Evolutionary conservation across 768 basidiomycete species (phyloP).

Genomic region (Suillus brevipes): DNA sequence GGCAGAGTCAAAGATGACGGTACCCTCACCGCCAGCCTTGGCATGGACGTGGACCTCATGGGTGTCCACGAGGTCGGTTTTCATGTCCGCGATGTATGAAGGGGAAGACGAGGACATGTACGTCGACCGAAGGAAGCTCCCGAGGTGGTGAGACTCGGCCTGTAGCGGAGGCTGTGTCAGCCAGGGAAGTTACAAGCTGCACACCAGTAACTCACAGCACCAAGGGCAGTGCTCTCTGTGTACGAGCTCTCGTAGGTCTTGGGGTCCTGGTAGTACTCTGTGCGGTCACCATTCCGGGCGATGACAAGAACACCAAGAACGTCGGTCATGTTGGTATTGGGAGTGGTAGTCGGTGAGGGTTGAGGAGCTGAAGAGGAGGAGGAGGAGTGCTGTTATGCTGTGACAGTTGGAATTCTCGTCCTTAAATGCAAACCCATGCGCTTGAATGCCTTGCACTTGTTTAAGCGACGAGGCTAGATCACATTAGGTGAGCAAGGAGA

Average conservation of each 20-base stretch:
- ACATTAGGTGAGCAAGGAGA: slow-evolving; percentile 3
- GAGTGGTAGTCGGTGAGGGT: slow-evolving; percentile 1
- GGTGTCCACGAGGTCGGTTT: slow-evolving; percentile 69
- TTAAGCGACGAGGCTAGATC: slow-evolving; percentile 5
- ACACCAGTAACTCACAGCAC: slow-evolving; percentile 49
- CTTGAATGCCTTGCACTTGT: background rate
- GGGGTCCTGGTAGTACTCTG: slow-evolving; percentile 70
- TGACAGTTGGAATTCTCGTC: background rate
- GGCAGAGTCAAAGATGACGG: slow-evolving; percentile 85
- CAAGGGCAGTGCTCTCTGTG: slow-evolving; percentile 74
- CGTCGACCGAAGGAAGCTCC: slow-evolving; percentile 56
- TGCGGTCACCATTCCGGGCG: slow-evolving; percentile 77
- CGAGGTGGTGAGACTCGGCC: slow-evolving; percentile 70
- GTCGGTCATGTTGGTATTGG: slow-evolving; percentile 35
- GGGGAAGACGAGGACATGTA: slow-evolving; percentile 69
- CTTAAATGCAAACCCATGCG: slow-evolving; percentile 3
- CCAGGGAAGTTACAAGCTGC: background rate
- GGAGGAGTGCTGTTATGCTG: slow-evolving; percentile 14
- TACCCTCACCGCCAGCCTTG: slow-evolving; percentile 82
- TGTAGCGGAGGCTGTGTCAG: slow-evolving; percentile 27
- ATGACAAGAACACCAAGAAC: slow-evolving; percentile 79
- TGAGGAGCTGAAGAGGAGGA: slow-evolving; percentile 15
- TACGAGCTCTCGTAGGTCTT: slow-evolving; percentile 59
- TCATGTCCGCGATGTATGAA: slow-evolving; percentile 67
- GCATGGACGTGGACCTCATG: slow-evolving; percentile 73